Evolutionary conservation across 768 basidiomycete genomes (phyloP).

Genomic region (Leccinum incarnatum): DNA sequence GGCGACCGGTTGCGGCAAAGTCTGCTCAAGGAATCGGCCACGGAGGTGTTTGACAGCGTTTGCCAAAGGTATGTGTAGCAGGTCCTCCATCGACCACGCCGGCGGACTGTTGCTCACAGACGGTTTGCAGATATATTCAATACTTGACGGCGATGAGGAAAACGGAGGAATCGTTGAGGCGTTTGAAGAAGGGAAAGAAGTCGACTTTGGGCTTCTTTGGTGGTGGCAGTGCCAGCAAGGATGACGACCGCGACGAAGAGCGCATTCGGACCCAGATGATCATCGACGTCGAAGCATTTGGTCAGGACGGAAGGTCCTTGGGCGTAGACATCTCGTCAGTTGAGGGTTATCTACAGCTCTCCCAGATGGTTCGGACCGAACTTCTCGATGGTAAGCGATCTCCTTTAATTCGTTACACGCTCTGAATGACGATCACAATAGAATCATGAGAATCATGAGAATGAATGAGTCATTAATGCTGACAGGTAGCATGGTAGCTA

Average conservation of each 20-base stretch:
- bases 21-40: conserved; percentile 48
- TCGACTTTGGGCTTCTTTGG: conserved; percentile 79
- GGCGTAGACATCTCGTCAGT: conserved; percentile 59
- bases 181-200: conserved; percentile 86
- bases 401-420: background rate
- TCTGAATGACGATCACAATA: conserved; percentile 3
- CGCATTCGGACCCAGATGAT: conserved; percentile 81
- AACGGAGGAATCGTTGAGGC: conserved; percentile 84
- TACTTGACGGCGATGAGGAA: conserved; percentile 85
- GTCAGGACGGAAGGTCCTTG: conserved; percentile 67
- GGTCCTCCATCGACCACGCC: background rate
- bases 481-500: conserved; percentile 54
- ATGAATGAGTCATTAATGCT: conserved; percentile 23
- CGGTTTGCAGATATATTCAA: conserved; percentile 60
- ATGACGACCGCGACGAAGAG: conserved; percentile 82
- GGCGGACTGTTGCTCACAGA: background rate
- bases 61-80: conserved; percentile 50
- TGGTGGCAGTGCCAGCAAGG: conserved; percentile 41
- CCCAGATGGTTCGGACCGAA: conserved; percentile 55
- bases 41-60: conserved; percentile 69
- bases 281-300: conserved; percentile 83
- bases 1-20: conserved; percentile 58
- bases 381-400: conserved; percentile 32
- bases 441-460: conserved; percentile 11
- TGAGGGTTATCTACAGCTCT: conserved; percentile 52